Percentiles rank a stretch among this genome's conserved stretches.
phyloP scores from a whole-genome alignment of 768 basidiomycete species.

The Psilocybe cubensis region DNA sequence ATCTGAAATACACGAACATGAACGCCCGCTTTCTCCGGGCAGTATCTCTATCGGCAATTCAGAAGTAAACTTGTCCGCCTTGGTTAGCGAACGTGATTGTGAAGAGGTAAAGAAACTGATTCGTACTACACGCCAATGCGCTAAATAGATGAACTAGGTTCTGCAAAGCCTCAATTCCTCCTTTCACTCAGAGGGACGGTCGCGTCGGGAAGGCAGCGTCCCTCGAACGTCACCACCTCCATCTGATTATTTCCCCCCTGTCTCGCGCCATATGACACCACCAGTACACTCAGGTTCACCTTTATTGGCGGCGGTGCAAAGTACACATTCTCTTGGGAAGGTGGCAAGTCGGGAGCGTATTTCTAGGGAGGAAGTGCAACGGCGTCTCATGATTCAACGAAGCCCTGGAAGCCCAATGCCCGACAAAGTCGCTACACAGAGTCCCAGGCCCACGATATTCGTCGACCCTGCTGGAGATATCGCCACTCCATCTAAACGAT shows the following conservation, averaged over 20 bases:
- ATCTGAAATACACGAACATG: conserved; percentile 15
- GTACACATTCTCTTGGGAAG: conserved; percentile 14
- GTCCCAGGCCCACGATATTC: conserved; percentile 12
- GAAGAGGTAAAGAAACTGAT: conserved; percentile 16
- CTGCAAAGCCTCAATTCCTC: conserved; percentile 10
- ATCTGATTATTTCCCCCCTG: conserved; percentile 11
- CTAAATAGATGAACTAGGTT: conserved; percentile 11
- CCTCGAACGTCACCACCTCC: conserved; percentile 11
- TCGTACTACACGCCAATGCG: too few relatives aligned
- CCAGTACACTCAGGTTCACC: conserved; percentile 26
- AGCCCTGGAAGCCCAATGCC: conserved; percentile 19
- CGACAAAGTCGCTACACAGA: conserved; percentile 11
- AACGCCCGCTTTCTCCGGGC: conserved; percentile 27
- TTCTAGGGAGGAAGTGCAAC: conserved; percentile 29
- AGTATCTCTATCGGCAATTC: conserved; percentile 34
- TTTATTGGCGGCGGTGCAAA: conserved; percentile 10
- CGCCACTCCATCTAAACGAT: neutral
- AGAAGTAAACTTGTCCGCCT: conserved; percentile 28
- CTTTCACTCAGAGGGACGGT: neutral
- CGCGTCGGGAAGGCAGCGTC: neutral
- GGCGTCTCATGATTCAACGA: conserved; percentile 24
- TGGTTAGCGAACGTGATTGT: conserved; percentile 15
- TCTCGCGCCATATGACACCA: conserved; percentile 20
- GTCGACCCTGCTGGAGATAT: neutral
- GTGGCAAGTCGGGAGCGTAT: conserved; percentile 28